A percentile compares a stretch with the other conserved stretches of the same genome.
These are phyloP conservation scores for Didymella arachidicola DNA, from an alignment of 2,329 filamentous ascomycete species.

Conservation along the genomic window DNA sequence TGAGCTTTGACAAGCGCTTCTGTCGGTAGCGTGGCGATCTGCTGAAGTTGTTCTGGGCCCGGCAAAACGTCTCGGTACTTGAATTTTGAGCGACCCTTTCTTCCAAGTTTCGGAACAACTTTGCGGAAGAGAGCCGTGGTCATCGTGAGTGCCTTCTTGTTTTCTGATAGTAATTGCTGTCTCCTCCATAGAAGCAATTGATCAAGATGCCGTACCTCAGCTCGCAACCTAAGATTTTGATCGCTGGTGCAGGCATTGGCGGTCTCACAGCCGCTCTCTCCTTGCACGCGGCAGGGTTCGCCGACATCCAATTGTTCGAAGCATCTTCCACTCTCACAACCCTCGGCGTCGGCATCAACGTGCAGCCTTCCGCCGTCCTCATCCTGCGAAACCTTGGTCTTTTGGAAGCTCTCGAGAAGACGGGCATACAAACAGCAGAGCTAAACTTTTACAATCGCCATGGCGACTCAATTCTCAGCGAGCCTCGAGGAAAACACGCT, in stretches of 20 bases:
- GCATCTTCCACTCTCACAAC: conserved; percentile 53
- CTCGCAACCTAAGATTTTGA: conserved; percentile 37
- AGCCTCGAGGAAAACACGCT: conserved; percentile 52
- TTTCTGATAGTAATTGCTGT: neutral
- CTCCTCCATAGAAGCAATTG: neutral
- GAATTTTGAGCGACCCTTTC: neutral
- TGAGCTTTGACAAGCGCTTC: conserved; percentile 6
- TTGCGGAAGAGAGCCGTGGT: neutral
- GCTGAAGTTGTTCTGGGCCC: conserved; percentile 4
- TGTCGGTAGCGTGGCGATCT: conserved; percentile 1
- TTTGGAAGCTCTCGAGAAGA: conserved; percentile 51
- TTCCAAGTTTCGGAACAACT: conserved; percentile 13
- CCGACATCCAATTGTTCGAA: conserved; percentile 56
- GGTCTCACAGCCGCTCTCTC: conserved; percentile 74
- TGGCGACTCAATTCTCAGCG: conserved; percentile 54
- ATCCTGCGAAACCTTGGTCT: conserved; percentile 56
- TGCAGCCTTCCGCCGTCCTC: conserved; percentile 57
- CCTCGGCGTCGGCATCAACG: conserved; percentile 58
- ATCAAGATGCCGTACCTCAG: conserved; percentile 31
- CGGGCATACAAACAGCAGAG: conserved; percentile 54
- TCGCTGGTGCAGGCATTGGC: conserved; percentile 70
- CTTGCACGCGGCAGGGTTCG: conserved; percentile 72
- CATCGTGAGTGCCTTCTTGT: neutral
- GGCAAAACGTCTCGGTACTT: conserved; percentile 20
- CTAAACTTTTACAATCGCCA: conserved; percentile 57